Evolutionary conservation across 2,329 filamentous ascomycete species (phyloP).

Genomic region (Microdochium paspali): DNA sequence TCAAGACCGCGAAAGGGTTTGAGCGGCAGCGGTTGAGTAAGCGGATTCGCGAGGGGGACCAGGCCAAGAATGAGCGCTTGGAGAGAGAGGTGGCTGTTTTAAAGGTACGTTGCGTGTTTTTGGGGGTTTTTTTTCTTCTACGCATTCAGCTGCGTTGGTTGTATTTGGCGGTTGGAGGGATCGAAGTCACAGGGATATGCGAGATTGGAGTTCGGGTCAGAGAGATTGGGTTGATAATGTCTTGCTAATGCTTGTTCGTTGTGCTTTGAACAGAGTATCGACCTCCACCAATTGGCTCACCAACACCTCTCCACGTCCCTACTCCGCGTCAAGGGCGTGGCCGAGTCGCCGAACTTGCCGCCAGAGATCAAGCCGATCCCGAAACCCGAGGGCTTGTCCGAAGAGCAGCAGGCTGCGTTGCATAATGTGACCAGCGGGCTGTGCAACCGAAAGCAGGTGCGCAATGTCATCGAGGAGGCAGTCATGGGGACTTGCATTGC

Average conservation of each 20-base stretch:
- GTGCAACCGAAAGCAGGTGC: constrained; percentile 42
- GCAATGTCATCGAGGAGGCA: constrained; percentile 37
- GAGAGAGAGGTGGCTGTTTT: constrained; percentile 50
- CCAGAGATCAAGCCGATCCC: constrained; percentile 35
- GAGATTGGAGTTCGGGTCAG: no score
- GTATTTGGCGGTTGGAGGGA: no score
- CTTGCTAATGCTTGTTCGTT: no score
- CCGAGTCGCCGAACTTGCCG: constrained; percentile 40
- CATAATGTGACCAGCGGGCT: constrained; percentile 52
- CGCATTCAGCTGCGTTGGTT: no score
- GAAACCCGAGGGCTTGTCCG: constrained; percentile 36
- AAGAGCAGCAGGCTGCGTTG: constrained; percentile 39
- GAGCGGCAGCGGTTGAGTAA: constrained; percentile 70
- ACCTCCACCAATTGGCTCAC: constrained; percentile 46
- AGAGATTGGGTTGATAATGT: no score
- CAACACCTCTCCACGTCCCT: constrained; percentile 46
- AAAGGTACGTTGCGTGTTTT: constrained; percentile 42
- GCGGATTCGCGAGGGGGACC: constrained; percentile 35
- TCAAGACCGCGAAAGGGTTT: constrained; percentile 66
- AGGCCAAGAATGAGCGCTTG: constrained; percentile 47
- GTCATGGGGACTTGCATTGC: constrained; percentile 37
- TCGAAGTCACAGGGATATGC: no score
- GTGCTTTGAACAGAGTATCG: constrained; percentile 42
- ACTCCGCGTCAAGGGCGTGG: constrained; percentile 42
- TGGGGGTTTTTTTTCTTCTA: no score